phyloP scores from a whole-genome alignment of 345 rosid genomes.

The Atalantia buxifolia region DNA sequence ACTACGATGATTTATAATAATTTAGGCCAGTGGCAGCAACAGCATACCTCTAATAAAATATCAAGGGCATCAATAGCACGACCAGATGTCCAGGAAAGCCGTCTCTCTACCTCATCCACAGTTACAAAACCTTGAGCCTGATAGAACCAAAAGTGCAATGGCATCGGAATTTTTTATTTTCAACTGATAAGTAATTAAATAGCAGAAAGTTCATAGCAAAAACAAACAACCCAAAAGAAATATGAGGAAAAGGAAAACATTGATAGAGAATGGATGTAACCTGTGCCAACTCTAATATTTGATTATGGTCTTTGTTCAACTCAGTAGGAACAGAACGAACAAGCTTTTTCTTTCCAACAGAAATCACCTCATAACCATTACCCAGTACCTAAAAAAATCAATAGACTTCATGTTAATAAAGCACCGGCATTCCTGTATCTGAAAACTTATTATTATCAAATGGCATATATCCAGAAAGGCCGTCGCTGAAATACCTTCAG shows the following conservation, averaged over 20 bases:
- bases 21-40: slow-evolving; percentile 1
- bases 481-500: slow-evolving; percentile 50
- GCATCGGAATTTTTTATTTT: not conserved
- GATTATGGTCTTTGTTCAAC: slow-evolving; percentile 92
- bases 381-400: slow-evolving; percentile 55
- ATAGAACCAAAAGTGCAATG: slow-evolving; percentile 7
- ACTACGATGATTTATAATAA: not conserved
- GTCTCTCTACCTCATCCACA: slow-evolving; percentile 72
- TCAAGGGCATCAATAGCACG: slow-evolving; percentile 81
- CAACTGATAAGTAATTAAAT: not conserved
- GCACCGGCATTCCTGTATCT: not conserved
- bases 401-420: not conserved
- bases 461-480: not conserved
- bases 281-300: slow-evolving; percentile 88
- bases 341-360: slow-evolving; percentile 83
- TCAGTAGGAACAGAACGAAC: slow-evolving; percentile 91
- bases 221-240: not conserved
- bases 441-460: not conserved
- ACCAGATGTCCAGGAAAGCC: slow-evolving; percentile 79
- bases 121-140: slow-evolving; percentile 90
- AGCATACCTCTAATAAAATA: slow-evolving; percentile 62
- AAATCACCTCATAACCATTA: slow-evolving; percentile 87
- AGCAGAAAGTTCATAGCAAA: not conserved
- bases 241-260: not conserved
- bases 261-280: slow-evolving; percentile 16